Percentiles rank a stretch among this genome's conserved stretches.
Evolutionary conservation across 768 basidiomycete genomes (phyloP).

Genomic region (Boletus bicolor): DNA sequence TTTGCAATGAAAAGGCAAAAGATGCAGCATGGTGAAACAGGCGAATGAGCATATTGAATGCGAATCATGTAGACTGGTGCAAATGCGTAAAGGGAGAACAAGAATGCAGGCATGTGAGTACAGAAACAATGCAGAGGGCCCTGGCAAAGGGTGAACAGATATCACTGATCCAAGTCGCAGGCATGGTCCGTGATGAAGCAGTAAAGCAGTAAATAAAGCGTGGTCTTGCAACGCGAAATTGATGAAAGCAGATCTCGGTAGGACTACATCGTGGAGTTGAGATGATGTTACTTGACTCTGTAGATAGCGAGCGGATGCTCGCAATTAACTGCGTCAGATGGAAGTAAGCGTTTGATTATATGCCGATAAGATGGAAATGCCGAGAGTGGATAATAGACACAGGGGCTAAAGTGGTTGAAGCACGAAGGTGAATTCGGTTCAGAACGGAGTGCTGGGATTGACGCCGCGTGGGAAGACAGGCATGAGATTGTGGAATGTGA

Average conservation of each 20-base stretch:
- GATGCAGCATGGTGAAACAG: conserved; percentile 7
- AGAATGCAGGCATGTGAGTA: conserved; percentile 24
- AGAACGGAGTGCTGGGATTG: conserved; percentile 13
- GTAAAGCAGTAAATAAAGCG: conserved; percentile 16
- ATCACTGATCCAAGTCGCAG: conserved; percentile 29
- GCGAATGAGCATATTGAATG: conserved; percentile 14
- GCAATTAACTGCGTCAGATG: conserved; percentile 32
- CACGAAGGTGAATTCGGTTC: conserved; percentile 1
- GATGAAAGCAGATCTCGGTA: conserved; percentile 22
- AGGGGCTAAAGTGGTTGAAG: neutral
- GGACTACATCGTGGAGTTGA: conserved; percentile 29
- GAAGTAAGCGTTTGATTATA: conserved; percentile 28
- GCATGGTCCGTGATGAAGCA: conserved; percentile 31
- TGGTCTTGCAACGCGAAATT: conserved; percentile 15
- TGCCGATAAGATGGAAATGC: conserved; percentile 27
- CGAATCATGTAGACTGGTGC: conserved; percentile 20
- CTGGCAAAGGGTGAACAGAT: conserved; percentile 4
- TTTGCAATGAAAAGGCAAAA: neutral
- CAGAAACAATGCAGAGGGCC: conserved; percentile 14
- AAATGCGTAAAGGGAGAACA: conserved; percentile 17
- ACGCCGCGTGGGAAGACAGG: conserved; percentile 44
- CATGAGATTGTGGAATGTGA: conserved; percentile 61
- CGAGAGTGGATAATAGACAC: conserved; percentile 8
- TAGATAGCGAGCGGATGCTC: conserved; percentile 19
- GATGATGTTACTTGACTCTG: conserved; percentile 22